These are phyloP conservation scores for Neurospora hispaniola DNA, from an alignment of 495 filamentous ascomycete genomes.

Conservation along the genomic window DNA sequence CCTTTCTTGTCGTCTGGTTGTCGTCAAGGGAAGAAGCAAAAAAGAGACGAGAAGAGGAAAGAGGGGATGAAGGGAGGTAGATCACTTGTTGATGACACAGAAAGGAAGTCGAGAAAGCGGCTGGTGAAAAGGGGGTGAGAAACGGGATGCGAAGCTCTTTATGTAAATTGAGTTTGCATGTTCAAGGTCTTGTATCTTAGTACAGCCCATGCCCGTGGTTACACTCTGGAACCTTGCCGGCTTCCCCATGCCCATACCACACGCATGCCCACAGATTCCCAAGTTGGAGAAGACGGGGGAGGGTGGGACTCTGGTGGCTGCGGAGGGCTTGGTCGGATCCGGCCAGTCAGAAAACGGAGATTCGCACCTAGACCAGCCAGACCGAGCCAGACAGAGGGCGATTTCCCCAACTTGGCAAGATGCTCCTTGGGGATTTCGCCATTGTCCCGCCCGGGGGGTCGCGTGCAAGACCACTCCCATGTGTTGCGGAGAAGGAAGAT, in stretches of 20 bases:
- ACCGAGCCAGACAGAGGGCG: conserved; percentile 11
- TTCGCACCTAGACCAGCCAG: not conserved
- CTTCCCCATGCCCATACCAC: not conserved
- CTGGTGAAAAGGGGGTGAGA: not conserved
- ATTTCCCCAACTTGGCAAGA: conserved; percentile 23
- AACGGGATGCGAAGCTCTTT: not conserved
- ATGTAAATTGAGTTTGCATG: not conserved
- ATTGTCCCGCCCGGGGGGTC: conserved; percentile 21
- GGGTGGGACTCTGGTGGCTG: not conserved
- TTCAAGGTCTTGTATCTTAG: not conserved
- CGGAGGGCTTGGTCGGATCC: conserved; percentile 5
- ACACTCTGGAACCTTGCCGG: not conserved
- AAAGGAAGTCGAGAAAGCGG: not conserved
- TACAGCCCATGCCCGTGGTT: not conserved
- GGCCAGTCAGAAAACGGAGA: conserved; percentile 14
- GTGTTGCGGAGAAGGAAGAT: not conserved
- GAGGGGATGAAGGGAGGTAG: not conserved
- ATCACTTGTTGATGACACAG: not conserved
- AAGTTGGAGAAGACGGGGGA: not conserved
- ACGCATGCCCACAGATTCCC: not conserved
- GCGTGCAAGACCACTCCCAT: conserved; percentile 9
- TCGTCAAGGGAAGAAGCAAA: conserved; percentile 1
- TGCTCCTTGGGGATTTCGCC: conserved; percentile 25
- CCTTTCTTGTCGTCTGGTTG: conserved; percentile 1
- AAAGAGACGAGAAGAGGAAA: not conserved